Evolutionary conservation across 495 filamentous ascomycete species (phyloP), one percentile per base, ranked within the genome.

Genomic region (Penicillium herquei): DNA sequence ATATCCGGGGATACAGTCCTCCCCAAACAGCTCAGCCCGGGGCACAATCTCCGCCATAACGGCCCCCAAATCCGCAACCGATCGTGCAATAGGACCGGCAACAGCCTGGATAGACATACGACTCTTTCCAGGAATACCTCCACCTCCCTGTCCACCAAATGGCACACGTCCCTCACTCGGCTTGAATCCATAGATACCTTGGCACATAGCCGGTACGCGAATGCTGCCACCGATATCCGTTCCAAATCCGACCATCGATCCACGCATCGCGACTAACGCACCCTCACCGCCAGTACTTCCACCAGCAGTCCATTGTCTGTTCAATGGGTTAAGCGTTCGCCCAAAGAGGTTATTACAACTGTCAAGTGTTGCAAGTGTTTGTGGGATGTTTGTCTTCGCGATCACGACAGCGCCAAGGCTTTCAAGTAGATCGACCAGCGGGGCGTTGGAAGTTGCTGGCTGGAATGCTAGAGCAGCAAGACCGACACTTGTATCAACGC

Each of bases 261-360:
- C 87, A 16, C 78, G 70, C 57, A 89, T 73, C 14, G 79, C 85
- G 18, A 88, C 49, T 34, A 90, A 66, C 0, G 78, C 86, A 6
- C 78, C 86, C 64, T 91, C 88, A 16, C 88, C 88, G 17, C 87
- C 86, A 0, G 82, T 80, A 30, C 80, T 84, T 0, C 87, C 87
- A 10, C 87, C 87, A 0, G 77, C 64, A 0, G 84, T 86, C 52
- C 74, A 74, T 13, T 70, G 69, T 1, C 70, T 76, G 61, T 87
- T 85, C 32, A 73, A 63, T 0, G 87, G 87, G 65, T 92, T 90
- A 12, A 85, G 67, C 0, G 81, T 84, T 6, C 81, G 73, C 7
- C 87, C 86, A 52, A 88, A 83, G 12, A 74, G 65, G 51, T 74
- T 65, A 55, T 75, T 76, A 49, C 62, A 68, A 35, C 67, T 71